Conservation (phyloP, 2,329 filamentous ascomycete genomes). For the Byssochlamys sp. region DNA sequence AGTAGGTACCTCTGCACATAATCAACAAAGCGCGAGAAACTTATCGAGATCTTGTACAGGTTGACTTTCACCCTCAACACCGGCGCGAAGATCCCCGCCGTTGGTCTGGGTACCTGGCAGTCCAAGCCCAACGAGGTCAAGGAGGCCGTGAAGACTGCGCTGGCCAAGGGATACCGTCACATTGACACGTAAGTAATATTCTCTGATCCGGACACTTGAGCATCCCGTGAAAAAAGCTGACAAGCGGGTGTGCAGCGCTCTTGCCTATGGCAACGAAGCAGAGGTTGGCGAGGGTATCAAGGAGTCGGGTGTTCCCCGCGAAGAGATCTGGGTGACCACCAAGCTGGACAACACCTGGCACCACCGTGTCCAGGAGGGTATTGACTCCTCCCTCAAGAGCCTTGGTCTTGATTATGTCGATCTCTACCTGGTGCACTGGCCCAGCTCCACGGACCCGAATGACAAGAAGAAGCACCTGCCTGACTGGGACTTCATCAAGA, state of each 20-base stretch:
- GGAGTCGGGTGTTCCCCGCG: slow-evolving; percentile 56
- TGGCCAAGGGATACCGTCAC: slow-evolving; percentile 46
- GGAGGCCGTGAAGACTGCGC: slow-evolving; percentile 39
- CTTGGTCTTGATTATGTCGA: slow-evolving; percentile 60
- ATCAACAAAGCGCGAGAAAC: slow-evolving; percentile 2
- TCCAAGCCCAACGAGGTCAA: slow-evolving; percentile 44
- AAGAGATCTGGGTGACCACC: slow-evolving; percentile 59
- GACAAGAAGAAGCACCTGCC: slow-evolving; percentile 52
- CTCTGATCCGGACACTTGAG: neutral
- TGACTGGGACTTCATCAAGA: slow-evolving; percentile 76
- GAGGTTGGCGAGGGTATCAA: slow-evolving; percentile 59
- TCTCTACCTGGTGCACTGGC: slow-evolving; percentile 65
- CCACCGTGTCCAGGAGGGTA: slow-evolving; percentile 52
- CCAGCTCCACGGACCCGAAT: slow-evolving; percentile 44
- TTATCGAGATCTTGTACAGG: slow-evolving; percentile 8
- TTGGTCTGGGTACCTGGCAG: slow-evolving; percentile 49
- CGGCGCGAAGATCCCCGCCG: slow-evolving; percentile 39
- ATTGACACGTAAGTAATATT: slow-evolving; percentile 41
- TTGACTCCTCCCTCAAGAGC: slow-evolving; percentile 53
- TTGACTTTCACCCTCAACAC: slow-evolving; percentile 41
- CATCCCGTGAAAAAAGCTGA: neutral
- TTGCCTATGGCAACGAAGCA: slow-evolving; percentile 54
- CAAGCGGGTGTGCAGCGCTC: slow-evolving; percentile 16
- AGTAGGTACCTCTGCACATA: slow-evolving; percentile 13
- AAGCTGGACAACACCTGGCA: slow-evolving; percentile 61